phyloP scores from a whole-genome alignment of 2,329 filamentous ascomycete species.

The Metarhizium robertsii region DNA sequence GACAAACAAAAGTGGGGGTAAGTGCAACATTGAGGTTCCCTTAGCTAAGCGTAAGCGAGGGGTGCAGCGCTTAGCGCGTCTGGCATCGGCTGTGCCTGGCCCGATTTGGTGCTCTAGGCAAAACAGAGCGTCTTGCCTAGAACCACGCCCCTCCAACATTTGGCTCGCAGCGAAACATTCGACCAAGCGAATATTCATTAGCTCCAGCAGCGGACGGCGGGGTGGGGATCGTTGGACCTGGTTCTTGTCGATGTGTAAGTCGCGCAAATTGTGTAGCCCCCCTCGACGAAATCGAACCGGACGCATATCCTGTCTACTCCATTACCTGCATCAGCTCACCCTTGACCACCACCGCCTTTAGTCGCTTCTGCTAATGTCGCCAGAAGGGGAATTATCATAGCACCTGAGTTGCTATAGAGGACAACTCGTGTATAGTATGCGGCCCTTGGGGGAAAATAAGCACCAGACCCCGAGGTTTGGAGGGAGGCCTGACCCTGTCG shows the following conservation, averaged over 20 bases:
- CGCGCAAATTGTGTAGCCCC: no score
- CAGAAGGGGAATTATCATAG: neutral
- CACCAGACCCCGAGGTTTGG: neutral
- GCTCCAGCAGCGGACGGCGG: neutral
- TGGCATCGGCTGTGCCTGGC: neutral
- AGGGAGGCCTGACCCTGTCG: neutral
- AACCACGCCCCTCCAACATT: neutral
- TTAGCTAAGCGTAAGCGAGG: conserved; percentile 1
- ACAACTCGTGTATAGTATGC: no score
- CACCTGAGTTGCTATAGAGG: no score
- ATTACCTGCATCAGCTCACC: neutral
- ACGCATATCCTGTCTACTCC: neutral
- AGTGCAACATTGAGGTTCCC: no score
- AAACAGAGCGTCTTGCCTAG: neutral
- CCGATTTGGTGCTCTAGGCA: neutral
- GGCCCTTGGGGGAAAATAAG: no score
- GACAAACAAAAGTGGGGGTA: neutral
- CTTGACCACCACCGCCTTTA: no score
- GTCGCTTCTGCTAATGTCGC: neutral
- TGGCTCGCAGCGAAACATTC: neutral
- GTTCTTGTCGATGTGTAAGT: neutral
- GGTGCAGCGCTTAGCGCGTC: conserved; percentile 4
- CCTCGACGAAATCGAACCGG: no score
- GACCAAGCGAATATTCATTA: neutral
- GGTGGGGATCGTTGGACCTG: neutral